These are phyloP conservation scores for Chaetomiaceae sp. DNA, from an alignment of 2,329 filamentous ascomycete species.

Conservation along the genomic window DNA sequence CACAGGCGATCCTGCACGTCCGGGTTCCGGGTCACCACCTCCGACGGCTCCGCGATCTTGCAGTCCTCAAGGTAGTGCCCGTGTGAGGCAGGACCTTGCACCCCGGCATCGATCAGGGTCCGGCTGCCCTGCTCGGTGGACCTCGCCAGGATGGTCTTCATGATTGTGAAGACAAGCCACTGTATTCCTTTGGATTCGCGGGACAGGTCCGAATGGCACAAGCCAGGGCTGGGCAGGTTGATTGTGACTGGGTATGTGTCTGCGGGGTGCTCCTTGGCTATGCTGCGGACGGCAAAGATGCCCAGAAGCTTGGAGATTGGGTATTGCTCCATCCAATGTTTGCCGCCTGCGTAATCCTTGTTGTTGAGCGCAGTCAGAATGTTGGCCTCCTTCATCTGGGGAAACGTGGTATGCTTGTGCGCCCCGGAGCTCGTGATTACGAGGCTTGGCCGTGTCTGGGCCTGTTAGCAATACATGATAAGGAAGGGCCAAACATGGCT, in stretches of 20 bases:
- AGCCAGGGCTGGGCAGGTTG: constrained; percentile 5
- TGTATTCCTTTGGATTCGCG: not conserved
- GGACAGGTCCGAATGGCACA: constrained; percentile 8
- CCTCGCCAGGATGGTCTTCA: not conserved
- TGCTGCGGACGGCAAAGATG: constrained; percentile 4
- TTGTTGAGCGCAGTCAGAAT: constrained; percentile 29
- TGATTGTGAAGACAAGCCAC: not conserved
- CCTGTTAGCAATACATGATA: too few species aligned
- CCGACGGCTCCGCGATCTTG: not conserved
- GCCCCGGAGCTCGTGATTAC: constrained; percentile 27
- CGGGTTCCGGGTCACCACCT: not conserved
- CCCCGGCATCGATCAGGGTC: constrained; percentile 1
- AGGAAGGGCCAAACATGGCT: too few species aligned
- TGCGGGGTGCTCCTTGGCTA: constrained; percentile 5
- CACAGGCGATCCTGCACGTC: constrained; percentile 3
- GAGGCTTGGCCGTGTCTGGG: constrained; percentile 25
- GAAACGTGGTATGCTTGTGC: constrained; percentile 26
- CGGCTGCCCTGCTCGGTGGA: constrained; percentile 6
- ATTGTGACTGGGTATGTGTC: constrained; percentile 1
- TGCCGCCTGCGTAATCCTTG: not conserved
- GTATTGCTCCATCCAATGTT: constrained; percentile 2
- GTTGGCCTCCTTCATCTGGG: constrained; percentile 24
- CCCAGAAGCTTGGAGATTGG: constrained; percentile 10
- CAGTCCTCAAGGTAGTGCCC: constrained; percentile 6
- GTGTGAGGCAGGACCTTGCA: not conserved